Base-by-base conservation (phyloP, 2,329 filamentous ascomycete species). In the Penicillium sp. region DNA sequence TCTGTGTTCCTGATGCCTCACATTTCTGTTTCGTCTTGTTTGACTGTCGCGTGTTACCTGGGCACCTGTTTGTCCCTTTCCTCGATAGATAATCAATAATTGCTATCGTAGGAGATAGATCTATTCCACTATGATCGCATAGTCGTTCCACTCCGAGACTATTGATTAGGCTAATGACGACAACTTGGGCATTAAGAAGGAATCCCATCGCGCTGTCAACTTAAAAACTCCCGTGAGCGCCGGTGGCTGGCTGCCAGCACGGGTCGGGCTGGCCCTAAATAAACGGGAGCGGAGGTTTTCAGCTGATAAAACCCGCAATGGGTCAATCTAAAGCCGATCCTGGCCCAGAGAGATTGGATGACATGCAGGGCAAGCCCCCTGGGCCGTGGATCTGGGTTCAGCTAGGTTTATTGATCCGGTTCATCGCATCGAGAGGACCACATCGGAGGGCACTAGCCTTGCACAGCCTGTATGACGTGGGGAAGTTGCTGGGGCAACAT, bases 401-500 rank as follows among this genome's bases (percentile, higher is more conserved):
- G 54, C 57, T 55, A 40, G 37, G 29, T 40, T 50, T 44, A 44
- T n/a, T 10, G 7, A 34, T n/a, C 26, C 26, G 32, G 42, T 31
- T 31, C 4, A 4, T 23, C 11, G 16, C 14, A 34, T 34, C 31
- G 31, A 34, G 11, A 24, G 34, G 34, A n/a, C 34, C 18, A 37
- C 35, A 24, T 8, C n/a, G 5, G 13, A 37, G 9, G 9, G 35
- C 16, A 13, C 18, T 37, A 37, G 20, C 35, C 20, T 37, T 37
- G 35, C 44, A 52, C 46, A 45, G 36, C 37, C 44, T 51, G 49
- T 42, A 57, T 58, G 54, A 55, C 54, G 54, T 56, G 52, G 45
- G 49, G 32, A 32, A 50, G 57, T 60, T 60, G 52, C 57, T 32
- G 20, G 34, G 49, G 54, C 54, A 60, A 60, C 57, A 40, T 5